These are phyloP conservation scores for Beauveria varroae DNA, from an alignment of 2,329 filamentous ascomycete genomes.

Conservation along the genomic window DNA sequence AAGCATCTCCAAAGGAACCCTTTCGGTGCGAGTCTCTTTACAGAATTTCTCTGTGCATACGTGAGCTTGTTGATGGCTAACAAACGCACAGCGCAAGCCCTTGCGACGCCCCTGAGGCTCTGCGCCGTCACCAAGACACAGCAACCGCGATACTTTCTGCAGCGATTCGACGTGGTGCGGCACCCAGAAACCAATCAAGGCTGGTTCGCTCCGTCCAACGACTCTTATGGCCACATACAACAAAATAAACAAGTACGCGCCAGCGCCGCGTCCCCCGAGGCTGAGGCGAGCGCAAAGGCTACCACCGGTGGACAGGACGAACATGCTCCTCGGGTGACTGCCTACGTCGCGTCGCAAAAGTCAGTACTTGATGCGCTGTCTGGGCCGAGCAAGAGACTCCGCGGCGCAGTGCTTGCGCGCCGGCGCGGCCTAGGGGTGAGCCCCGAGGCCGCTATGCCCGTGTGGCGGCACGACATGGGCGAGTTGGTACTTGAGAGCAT, in stretches of 20 bases:
- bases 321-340: conserved; percentile 12
- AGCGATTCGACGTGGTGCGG: conserved; percentile 48
- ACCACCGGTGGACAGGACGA: neutral
- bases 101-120: conserved; percentile 51
- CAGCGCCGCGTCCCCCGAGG: neutral
- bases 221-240: conserved; percentile 24
- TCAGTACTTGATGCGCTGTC: conserved; percentile 21
- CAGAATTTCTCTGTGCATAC: too few relatives aligned
- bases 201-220: conserved; percentile 49
- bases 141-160: conserved; percentile 56
- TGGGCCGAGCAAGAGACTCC: conserved; percentile 13
- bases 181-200: conserved; percentile 45
- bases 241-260: neutral
- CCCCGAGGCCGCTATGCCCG: conserved; percentile 13
- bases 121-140: conserved; percentile 41
- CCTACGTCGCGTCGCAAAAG: conserved; percentile 19
- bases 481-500: conserved; percentile 42
- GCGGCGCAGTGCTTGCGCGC: conserved; percentile 13
- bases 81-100: conserved; percentile 44
- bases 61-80: neutral
- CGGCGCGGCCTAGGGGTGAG: neutral
- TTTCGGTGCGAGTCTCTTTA: conserved; percentile 44
- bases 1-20: conserved; percentile 53
- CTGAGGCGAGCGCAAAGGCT: neutral
- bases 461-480: conserved; percentile 51